phyloP scores from a whole-genome alignment of 2,329 filamentous ascomycete species.

The Ceratocystiopsis sp. region DNA sequence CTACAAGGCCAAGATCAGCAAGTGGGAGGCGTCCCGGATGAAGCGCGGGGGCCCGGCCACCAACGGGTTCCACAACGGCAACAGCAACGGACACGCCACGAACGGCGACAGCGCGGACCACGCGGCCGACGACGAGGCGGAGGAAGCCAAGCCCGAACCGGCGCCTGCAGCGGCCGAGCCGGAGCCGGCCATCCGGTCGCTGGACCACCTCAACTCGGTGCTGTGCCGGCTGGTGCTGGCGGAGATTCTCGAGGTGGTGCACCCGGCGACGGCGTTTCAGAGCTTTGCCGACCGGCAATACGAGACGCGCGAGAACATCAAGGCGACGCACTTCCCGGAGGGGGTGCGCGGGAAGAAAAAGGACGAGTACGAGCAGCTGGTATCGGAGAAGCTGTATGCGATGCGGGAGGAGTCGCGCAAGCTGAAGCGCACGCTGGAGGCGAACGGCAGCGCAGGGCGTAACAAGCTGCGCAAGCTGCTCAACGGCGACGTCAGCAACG shows the following conservation, averaged over 20 bases:
- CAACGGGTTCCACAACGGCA: slow-evolving; percentile 9
- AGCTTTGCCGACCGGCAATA: slow-evolving; percentile 42
- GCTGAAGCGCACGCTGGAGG: slow-evolving; percentile 34
- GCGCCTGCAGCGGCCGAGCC: too few species aligned
- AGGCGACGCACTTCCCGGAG: slow-evolving; percentile 32
- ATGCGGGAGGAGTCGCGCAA: slow-evolving; percentile 34
- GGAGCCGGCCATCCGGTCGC: slow-evolving; percentile 16
- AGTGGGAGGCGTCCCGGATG: slow-evolving; percentile 7
- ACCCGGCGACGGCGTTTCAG: slow-evolving; percentile 32
- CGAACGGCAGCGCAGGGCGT: slow-evolving; percentile 19
- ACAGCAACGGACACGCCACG: slow-evolving; percentile 11
- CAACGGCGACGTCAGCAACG: slow-evolving; percentile 26
- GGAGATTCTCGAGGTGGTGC: slow-evolving; percentile 52
- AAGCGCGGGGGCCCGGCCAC: not conserved
- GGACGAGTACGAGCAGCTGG: slow-evolving; percentile 38
- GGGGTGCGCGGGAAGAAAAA: slow-evolving; percentile 50
- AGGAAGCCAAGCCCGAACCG: too few species aligned
- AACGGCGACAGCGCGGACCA: slow-evolving; percentile 15
- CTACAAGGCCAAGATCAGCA: slow-evolving; percentile 25
- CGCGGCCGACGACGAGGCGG: too few species aligned
- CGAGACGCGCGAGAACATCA: slow-evolving; percentile 46
- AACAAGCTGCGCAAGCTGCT: slow-evolving; percentile 38
- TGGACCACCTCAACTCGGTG: slow-evolving; percentile 30
- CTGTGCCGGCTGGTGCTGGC: slow-evolving; percentile 40
- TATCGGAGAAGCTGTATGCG: slow-evolving; percentile 34